Evolutionary conservation across 2,329 filamentous ascomycete species (phyloP).

Genomic region (Colletotrichum spinosum): DNA sequence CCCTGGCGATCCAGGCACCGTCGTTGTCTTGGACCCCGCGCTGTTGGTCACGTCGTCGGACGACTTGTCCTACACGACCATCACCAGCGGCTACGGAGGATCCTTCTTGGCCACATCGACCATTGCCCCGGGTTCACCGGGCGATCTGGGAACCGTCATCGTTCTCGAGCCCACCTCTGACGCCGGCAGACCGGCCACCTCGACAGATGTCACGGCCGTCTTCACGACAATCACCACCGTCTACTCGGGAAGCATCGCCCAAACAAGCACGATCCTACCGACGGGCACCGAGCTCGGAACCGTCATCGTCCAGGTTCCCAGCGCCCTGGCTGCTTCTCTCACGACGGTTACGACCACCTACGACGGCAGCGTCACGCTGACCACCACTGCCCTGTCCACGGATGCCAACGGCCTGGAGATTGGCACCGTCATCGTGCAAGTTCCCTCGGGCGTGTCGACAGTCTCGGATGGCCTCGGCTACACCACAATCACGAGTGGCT

Average conservation of each 20-base stretch:
- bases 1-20: conserved; percentile 6
- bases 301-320: conserved; percentile 15
- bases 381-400: background rate
- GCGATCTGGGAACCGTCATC: conserved; percentile 7
- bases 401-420: background rate
- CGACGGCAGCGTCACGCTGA: background rate
- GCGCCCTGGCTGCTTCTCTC: background rate
- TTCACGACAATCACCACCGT: conserved; percentile 14
- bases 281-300: conserved; percentile 12
- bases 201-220: background rate
- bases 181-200: background rate
- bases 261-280: conserved; percentile 2
- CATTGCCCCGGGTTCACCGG: conserved; percentile 4
- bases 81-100: conserved; percentile 6
- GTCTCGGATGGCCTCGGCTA: too few species aligned
- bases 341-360: conserved; percentile 10
- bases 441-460: background rate
- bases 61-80: background rate
- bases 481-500: background rate
- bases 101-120: conserved; percentile 5
- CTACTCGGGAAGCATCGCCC: conserved; percentile 8
- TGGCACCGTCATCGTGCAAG: conserved; percentile 2
- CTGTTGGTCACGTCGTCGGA: too few species aligned
- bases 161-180: conserved; percentile 8
- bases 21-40: conserved; percentile 11